Base-by-base conservation (phyloP, 163 green algal species). In the Scenedesmus sp. region DNA sequence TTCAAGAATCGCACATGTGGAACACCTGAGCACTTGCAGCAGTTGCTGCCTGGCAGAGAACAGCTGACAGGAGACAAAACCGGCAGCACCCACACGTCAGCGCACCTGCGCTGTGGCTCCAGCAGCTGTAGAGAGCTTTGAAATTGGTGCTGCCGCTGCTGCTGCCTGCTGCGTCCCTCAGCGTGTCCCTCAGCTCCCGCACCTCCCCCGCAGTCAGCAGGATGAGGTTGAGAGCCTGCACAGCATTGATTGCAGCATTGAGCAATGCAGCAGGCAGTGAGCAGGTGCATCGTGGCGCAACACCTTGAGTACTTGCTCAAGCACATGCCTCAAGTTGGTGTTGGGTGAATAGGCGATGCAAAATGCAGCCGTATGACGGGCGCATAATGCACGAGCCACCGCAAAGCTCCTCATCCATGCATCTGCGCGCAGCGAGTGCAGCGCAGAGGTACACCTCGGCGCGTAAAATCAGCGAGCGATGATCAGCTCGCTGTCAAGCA, bases 161-260 rank as follows among this genome's bases (percentile, higher is more conserved):
- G 34, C 83, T 91, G 20, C 56, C 54, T 20, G 89, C 86, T 9
- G 96, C 89, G 2, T 86, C 86, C 9, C 84, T 73, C 23, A 96
- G 90, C 54, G 67, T 82, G 77, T 95, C 93, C 1, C 92, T 88
- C 87, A 96, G 92, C 46, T 93, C 92, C 2, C 94, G 86, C 89
- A 98, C 94, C 95, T 99, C 97, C 0, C 95, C 94, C n/a, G 96
- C 96, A 1, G 98, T 99, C 20, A 99, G 94, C 91, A 99, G 95
- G 89, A 99, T 98, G 46, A 99, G 96, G 93, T 98, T 99, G 52
- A 99, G 95, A 4, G 97, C 98, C 95, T 99, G 97, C 57, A 62
- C 67, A 73, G 59, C 8, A 56, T 13, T 15, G 77, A 10, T 46
- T 55, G 74, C 7, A 16, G 74, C 55, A n/a, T 4, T 20, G 4